Base-by-base conservation (phyloP, 192 early-diverging fungal species). In the Kappamyces sp. region DNA sequence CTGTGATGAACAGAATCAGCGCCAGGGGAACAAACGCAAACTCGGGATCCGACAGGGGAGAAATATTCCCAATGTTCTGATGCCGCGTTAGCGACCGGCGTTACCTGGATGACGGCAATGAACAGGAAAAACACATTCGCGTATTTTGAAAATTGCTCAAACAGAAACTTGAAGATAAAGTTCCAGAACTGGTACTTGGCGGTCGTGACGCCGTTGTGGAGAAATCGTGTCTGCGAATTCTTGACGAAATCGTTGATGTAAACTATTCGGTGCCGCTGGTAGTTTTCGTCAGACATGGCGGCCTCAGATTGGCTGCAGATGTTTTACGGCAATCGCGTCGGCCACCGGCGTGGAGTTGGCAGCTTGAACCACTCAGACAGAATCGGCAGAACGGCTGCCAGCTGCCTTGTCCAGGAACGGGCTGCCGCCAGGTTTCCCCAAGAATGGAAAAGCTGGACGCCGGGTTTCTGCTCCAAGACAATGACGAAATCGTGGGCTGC, bases 71-170 rank as follows among this genome's bases (percentile, higher is more conserved):
- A 60, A 99, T 96, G 87, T 97, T 92, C 93, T 91, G 70, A 22
- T 5, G 42, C 22, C 52, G 48, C 45, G 12, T 29, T 31, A 30
- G 39, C 22, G 55, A 3, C 29, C 22, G 31, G 7, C 3, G 35
- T 61, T 79, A 90, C 88, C 76, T 96, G 93, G 48, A 98, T 95
- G 46, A 81, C 84, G 6, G 90, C 92, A 11, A 91, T 98, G 69
- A 99, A 95, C 71, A 99, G 72, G 80, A 99, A 99, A 66, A 98
- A 99, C 65, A 98, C 70, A 75, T 99, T 99, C 54, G 96, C 96
- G 74, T 96, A 98, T 74, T 94, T 94, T 45, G 87, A 89, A 62
- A 99, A 99, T 79, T 99, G 93, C 72, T 96, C 95, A 54, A 86
- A 87, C 46, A 99, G 75, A 66, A 98, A 98, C 76, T 91, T 94